Base-by-base conservation (phyloP, 177 flowering plant species). In the Vitis hybrid region DNA sequence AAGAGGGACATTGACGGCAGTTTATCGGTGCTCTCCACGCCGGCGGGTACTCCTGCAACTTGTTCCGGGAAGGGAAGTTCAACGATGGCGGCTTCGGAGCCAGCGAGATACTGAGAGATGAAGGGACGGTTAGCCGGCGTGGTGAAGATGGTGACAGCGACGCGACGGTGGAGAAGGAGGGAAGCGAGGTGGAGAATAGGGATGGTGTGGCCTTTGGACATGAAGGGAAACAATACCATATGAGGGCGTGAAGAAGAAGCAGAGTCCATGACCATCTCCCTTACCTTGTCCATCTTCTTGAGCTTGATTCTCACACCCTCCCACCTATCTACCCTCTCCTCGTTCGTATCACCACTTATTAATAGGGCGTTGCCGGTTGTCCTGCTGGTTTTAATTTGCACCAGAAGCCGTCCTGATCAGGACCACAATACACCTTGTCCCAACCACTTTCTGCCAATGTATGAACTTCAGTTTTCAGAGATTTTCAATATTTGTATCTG, bases 141-240 rank as follows among this genome's bases (percentile, higher is more conserved):
- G 77, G 92, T 88, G 82, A 88, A 74, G 77, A 88, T 51, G 80
- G 89, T 86, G 80, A 86, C 75, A 61, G 75, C 2, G 51, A 71
- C 18, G 70, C 59, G 19, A n/a, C 82, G 84, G 68, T 65, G 78
- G 72, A 77, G 79, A 67, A 86, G 81, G 75, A 83, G 86, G 29
- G 72, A 84, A 56, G 86, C 69, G 0, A 88, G 81, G 67, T 82
- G 76, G 75, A 88, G 83, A 51, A 85, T 64, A 1, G 90, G 87
- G 48, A 86, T 81, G 21, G 79, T 86, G 77, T 88, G 92, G 73
- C 92, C 92, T 78, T 86, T 83, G 62, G 92, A 73, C 92, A 88
- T 85, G 86, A 85, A 88, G 2, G 92, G 92, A 60, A 88, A 88
- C 1, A 88, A 62, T 15, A 78, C 81, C 0, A 74, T 67, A 57